These are phyloP conservation scores for Paecilomyces sp. DNA, from an alignment of 2,329 filamentous ascomycete genomes.

Conservation along the genomic window DNA sequence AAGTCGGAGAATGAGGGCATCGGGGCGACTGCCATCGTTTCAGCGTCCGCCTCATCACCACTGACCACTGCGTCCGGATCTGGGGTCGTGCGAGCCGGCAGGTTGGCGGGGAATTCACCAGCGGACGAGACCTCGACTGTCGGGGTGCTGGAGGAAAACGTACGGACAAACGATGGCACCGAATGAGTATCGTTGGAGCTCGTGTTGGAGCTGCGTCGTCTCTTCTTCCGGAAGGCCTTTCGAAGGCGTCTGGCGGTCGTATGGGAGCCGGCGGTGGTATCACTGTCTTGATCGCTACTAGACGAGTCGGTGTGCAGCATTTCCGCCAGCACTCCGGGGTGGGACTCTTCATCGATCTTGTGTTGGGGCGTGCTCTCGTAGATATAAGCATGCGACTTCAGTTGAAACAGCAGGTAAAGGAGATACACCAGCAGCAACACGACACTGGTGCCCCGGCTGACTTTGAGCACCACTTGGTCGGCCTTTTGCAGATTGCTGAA, in stretches of 20 bases:
- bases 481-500: constrained; percentile 57
- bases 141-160: constrained; percentile 28
- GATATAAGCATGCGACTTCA: constrained; percentile 82
- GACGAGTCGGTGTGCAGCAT: constrained; percentile 64
- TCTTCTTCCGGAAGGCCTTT: constrained; percentile 60
- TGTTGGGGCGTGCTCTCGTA: constrained; percentile 84
- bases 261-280: constrained; percentile 55
- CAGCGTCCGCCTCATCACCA: constrained; percentile 49
- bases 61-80: constrained; percentile 30
- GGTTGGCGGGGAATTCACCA: constrained; percentile 17
- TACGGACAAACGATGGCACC: constrained; percentile 31
- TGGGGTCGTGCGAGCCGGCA: constrained; percentile 19
- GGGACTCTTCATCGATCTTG: constrained; percentile 79
- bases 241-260: constrained; percentile 66
- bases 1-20: constrained; percentile 12
- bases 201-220: constrained; percentile 66
- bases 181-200: constrained; percentile 56
- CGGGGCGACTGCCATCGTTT: constrained; percentile 31
- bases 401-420: constrained; percentile 80
- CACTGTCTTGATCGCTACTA: constrained; percentile 51
- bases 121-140: constrained; percentile 6
- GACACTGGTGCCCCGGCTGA: constrained; percentile 79
- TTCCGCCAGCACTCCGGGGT: constrained; percentile 70
- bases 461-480: constrained; percentile 63
- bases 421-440: constrained; percentile 71